Base-by-base conservation (phyloP, 352 stramenopile species). In the Peronosclerospora sorghi region DNA sequence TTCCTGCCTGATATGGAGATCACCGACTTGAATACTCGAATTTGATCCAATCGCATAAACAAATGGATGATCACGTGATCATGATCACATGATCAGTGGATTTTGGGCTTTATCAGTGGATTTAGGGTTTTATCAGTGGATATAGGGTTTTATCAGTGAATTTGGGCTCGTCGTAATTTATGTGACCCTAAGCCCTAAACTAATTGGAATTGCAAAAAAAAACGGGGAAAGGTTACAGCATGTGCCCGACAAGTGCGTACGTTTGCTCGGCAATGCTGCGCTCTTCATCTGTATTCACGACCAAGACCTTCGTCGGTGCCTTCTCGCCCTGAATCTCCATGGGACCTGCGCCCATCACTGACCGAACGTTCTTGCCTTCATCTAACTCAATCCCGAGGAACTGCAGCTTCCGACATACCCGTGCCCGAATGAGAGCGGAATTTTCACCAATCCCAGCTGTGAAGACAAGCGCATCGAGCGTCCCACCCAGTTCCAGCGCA, bases 221-320 rank as follows among this genome's bases (percentile, higher is more conserved):
- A n/a, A n/a, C n/a, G n/a, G n/a, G n/a, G n/a, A n/a, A n/a, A n/a
- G n/a, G n/a, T n/a, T n/a, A n/a, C n/a, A n/a, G n/a, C n/a, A n/a
- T n/a, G n/a, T n/a, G n/a, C n/a, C n/a, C n/a, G n/a, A n/a, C 72
- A 28, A 87, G 69, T 29, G 70, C 65, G 48, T 69, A 83, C 32
- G 75, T 90, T 56, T 92, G 71, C 45, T 83, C 61, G n/a, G 83
- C 82, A 51, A 96, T 96, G 56, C 74, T 90, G 43, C 66, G 64
- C 62, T 96, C 85, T 67, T 96, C 85, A 53, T 96, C 75, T n/a
- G 83, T 95, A 14, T 81, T 81, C 54, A 95, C 73, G 18, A 92
- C 83, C 26, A 95, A 41, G 29, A 94, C 71, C 45, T 85, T 79
- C 26, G 66, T 73, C 44, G 61, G 70, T 10, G 63, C 72, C 17